Evolutionary conservation across 495 filamentous ascomycete genomes (phyloP).

Genomic region (Aspergillus affinis): DNA sequence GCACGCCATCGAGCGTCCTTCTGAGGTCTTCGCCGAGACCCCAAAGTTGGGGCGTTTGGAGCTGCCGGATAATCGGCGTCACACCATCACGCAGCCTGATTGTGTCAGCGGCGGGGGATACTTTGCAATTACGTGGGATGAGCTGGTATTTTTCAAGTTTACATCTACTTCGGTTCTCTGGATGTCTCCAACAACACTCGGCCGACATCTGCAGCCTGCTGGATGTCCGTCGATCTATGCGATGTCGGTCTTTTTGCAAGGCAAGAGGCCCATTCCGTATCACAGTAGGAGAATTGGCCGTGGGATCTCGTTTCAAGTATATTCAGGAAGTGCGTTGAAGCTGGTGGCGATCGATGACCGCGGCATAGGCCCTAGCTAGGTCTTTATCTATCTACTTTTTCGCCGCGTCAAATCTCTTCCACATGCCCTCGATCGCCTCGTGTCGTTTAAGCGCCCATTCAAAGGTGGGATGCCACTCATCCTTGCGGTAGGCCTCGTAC

Average conservation of each 20-base stretch:
- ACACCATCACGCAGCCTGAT: conserved; percentile 9
- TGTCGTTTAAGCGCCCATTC: conserved; percentile 8
- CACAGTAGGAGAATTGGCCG: background rate
- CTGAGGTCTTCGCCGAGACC: background rate
- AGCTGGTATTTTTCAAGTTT: conserved; percentile 9
- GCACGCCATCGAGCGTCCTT: conserved; percentile 1
- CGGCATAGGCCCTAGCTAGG: background rate
- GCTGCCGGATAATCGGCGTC: conserved; percentile 3
- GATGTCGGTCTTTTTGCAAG: background rate
- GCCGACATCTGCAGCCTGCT: background rate
- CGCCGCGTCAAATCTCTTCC: conserved; percentile 6
- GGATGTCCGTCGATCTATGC: background rate
- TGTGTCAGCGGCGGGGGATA: conserved; percentile 1
- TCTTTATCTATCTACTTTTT: background rate
- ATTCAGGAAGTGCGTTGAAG: background rate
- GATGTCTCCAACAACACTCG: background rate
- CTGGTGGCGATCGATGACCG: background rate
- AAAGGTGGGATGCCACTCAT: conserved; percentile 9
- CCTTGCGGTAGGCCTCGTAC: conserved; percentile 10
- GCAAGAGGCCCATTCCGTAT: background rate
- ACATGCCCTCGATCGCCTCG: conserved; percentile 8
- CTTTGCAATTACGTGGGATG: background rate
- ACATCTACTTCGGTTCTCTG: background rate
- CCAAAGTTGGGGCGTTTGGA: background rate
- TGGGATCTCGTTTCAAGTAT: background rate